Evolutionary conservation across 202 grass and related monocot genomes (phyloP), one percentile per base, ranked within the genome.

Genomic region (Panicum virgatum): DNA sequence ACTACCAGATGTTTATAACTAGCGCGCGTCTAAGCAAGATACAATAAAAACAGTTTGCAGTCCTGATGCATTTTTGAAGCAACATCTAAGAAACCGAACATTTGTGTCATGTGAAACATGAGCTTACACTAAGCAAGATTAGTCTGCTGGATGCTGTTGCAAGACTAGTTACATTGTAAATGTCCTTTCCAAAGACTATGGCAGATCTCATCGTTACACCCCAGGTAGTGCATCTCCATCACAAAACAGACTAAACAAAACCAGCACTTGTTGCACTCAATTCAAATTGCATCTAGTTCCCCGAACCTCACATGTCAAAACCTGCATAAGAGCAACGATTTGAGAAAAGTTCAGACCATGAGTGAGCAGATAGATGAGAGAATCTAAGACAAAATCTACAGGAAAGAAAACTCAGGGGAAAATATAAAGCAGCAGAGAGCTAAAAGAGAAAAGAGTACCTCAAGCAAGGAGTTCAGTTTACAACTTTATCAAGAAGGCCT

Each of bases 81-180:
- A 79, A 79, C 50, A 78, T 46, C 70, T 72, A 85, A 64, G 18
- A 66, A 82, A 83, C 68, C 40, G 51, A 54, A 81, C 64, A 91
- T 46, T 75, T 80, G 7, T 79, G 52, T 80, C 83, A 90, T 86
- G 75, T 71, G 58, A 88, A 88, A 83, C 78, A 80, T 90, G 82
- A 5, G 69, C 92, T 94, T 92, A 89, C 89, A 91, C 70, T 88
- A 91, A 78, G 83, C 81, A 54, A 72, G 72, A 60, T 88, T 85
- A 80, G 86, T 89, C 85, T 86, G 84, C 54, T 89, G 81, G 84
- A 89, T 90, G 87, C 66, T 85, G 87, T 78, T 91, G 84, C 82
- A 87, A 80, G 89, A 94, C 82, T 89, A 93, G 85, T 94, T 94
- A 92, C 77, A 94, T 86, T 81, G 89, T 78, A 94, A 88, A 83